Conservation (phyloP, 2,329 filamentous ascomycete genomes). For the Leptosphaerulina australis region DNA sequence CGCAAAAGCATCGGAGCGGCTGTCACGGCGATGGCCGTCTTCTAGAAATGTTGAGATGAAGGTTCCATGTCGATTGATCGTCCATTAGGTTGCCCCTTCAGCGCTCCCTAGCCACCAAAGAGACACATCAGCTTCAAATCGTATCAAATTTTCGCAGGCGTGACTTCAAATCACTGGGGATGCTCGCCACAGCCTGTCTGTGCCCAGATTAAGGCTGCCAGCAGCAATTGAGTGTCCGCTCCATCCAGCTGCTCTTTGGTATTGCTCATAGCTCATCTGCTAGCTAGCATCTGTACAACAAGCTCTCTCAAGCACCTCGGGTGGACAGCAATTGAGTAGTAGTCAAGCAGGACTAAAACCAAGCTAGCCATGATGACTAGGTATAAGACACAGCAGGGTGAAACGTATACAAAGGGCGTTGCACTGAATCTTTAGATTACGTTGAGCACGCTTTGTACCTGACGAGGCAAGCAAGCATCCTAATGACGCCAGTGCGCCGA, state of each 20-base stretch:
- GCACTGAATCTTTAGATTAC: slow-evolving; percentile 9
- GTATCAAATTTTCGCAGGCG: not conserved
- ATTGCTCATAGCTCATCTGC: not conserved
- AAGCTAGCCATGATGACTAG: not conserved
- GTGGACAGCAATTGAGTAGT: not conserved
- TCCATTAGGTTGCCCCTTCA: slow-evolving; percentile 9
- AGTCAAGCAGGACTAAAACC: not conserved
- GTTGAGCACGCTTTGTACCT: slow-evolving; percentile 20
- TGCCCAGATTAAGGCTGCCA: not conserved
- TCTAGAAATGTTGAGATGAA: slow-evolving; percentile 16
- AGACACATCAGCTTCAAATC: slow-evolving; percentile 5
- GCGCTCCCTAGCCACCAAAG: not conserved
- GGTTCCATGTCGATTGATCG: slow-evolving; percentile 14
- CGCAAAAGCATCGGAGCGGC: slow-evolving; percentile 26
- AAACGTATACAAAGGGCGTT: slow-evolving; percentile 15
- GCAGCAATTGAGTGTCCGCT: not conserved
- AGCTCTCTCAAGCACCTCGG: not conserved
- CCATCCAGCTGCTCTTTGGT: not conserved
- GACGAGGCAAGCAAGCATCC: slow-evolving; percentile 16
- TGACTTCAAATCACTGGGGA: not conserved
- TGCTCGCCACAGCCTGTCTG: not conserved
- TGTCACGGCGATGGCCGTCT: slow-evolving; percentile 17
- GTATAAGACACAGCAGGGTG: too few relatives aligned
- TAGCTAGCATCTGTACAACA: not conserved
- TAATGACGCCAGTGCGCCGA: slow-evolving; percentile 20